phyloP scores from a whole-genome alignment of 1,284 basidiomycete species.

The Cutaneotrichosporon dermatis region DNA sequence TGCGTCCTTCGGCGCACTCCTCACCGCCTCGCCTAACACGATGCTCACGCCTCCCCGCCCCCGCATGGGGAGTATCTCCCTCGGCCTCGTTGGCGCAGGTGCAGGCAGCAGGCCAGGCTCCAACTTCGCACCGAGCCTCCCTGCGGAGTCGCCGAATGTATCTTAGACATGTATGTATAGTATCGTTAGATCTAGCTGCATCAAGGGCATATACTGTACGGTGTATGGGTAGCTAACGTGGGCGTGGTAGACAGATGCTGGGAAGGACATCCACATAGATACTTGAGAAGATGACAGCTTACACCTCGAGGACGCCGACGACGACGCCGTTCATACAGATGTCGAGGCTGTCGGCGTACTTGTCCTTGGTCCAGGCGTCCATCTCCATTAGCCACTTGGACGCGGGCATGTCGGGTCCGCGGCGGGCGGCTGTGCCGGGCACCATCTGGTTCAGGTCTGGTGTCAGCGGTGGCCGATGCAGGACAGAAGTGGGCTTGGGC shows the following conservation, averaged over 20 bases:
- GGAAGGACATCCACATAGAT: background rate
- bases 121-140: background rate
- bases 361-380: conserved; percentile 37
- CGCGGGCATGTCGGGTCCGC: conserved; percentile 42
- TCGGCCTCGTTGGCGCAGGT: background rate
- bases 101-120: background rate
- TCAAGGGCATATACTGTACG: too few species aligned
- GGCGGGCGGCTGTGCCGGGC: conserved; percentile 37
- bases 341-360: conserved; percentile 39
- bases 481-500: too few species aligned
- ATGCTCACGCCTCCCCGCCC: background rate
- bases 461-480: background rate
- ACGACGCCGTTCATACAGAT: conserved; percentile 41
- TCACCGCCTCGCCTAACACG: background rate
- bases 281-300: background rate
- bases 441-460: conserved; percentile 47
- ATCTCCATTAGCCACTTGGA: conserved; percentile 39
- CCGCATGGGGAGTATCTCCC: background rate
- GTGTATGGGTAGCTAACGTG: background rate
- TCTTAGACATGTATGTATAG: background rate
- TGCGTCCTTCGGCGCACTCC: background rate
- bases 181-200: background rate
- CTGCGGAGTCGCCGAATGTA: conserved; percentile 2
- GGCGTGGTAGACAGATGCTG: background rate
- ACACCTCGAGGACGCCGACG: conserved; percentile 24